Conservation (phyloP, 176 grass and related monocot genomes). For the Oryza punctata region DNA sequence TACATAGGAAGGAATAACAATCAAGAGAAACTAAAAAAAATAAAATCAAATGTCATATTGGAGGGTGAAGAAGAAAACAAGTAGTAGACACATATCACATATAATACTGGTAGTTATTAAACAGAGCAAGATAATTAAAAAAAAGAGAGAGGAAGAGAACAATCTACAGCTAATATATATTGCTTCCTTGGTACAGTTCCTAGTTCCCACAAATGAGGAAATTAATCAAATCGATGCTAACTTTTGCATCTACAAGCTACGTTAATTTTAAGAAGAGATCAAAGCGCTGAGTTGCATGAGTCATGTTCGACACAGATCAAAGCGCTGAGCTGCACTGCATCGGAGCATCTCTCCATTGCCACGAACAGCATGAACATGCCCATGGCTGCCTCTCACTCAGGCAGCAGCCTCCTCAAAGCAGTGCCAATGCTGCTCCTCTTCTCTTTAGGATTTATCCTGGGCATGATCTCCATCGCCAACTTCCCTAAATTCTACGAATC, state of each 20-base stretch:
- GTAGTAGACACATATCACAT: too few species aligned
- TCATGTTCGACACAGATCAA: too few species aligned
- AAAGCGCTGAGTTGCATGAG: not conserved
- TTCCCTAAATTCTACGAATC: constrained; percentile 19
- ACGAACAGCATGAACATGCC: not conserved
- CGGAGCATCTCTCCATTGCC: not conserved
- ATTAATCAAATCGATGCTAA: not conserved
- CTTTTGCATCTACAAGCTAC: constrained; percentile 27
- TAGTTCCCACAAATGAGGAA: too few species aligned
- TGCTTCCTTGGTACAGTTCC: not conserved
- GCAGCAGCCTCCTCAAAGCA: not conserved
- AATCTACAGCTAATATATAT: not conserved
- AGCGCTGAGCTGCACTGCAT: not conserved
- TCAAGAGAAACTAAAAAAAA: too few species aligned
- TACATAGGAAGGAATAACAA: too few species aligned
- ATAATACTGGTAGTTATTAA: too few species aligned
- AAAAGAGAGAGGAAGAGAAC: not conserved
- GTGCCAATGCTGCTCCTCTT: constrained; percentile 27
- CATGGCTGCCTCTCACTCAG: not conserved
- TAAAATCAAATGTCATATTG: too few species aligned
- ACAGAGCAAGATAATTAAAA: too few species aligned
- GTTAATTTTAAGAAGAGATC: not conserved
- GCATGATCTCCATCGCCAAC: constrained; percentile 48
- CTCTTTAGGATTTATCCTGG: constrained; percentile 46
- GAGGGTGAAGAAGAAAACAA: too few species aligned